Percentiles rank a stretch among this genome's conserved stretches.
phyloP scores from a whole-genome alignment of 139 green algal genomes.

The Microglena sp. region DNA sequence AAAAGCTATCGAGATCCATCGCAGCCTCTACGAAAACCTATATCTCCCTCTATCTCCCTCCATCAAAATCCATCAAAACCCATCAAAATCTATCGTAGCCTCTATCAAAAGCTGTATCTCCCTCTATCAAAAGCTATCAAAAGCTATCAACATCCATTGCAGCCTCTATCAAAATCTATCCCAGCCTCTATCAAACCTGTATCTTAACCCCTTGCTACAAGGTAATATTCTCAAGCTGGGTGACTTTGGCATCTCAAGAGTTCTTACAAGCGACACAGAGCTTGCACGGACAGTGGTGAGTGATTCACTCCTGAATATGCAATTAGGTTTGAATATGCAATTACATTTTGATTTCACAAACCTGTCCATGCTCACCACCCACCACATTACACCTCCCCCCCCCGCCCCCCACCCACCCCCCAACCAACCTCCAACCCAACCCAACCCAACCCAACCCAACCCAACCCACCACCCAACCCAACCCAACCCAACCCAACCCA shows the following conservation, averaged over 20 bases:
- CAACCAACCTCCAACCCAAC: too few relatives aligned
- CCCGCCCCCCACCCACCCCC: not conserved
- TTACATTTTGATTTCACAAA: not conserved
- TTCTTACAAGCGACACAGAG: conserved; percentile 41
- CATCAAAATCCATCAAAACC: too few relatives aligned
- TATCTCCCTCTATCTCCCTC: too few relatives aligned
- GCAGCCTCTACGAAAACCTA: too few relatives aligned
- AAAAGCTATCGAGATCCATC: too few relatives aligned
- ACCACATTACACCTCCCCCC: not conserved
- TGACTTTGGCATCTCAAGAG: conserved; percentile 54
- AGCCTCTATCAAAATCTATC: too few relatives aligned
- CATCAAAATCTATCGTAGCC: too few relatives aligned
- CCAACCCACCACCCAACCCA: not conserved
- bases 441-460: not conserved
- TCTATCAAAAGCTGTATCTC: too few relatives aligned
- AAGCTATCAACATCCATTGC: too few relatives aligned
- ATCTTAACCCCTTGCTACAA: too few relatives aligned
- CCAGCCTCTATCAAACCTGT: too few relatives aligned
- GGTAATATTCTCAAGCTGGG: conserved; percentile 54
- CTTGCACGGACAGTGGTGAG: conserved; percentile 34
- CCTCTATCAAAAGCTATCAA: too few relatives aligned
- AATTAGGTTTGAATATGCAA: not conserved
- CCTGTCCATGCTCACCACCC: not conserved
- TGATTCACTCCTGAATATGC: not conserved
- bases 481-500: not conserved